Evolutionary conservation across 2,329 filamentous ascomycete species (phyloP).

Genomic region (Coleophoma cylindrospora): DNA sequence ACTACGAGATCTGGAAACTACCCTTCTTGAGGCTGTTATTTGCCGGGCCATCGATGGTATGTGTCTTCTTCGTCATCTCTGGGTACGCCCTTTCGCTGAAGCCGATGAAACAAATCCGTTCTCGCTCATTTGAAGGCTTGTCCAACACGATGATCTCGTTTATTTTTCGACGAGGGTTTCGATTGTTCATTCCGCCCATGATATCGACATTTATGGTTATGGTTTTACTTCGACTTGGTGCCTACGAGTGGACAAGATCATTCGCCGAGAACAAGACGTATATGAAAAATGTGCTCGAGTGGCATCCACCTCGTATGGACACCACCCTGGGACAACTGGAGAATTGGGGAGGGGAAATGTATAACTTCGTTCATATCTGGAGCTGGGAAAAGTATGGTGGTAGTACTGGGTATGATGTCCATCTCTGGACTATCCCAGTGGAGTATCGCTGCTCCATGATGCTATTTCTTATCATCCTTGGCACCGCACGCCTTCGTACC

Average conservation of each 20-base stretch:
- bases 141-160: conserved; percentile 33
- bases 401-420: conserved; percentile 1
- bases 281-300: not conserved
- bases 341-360: not conserved
- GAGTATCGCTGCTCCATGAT: conserved; percentile 3
- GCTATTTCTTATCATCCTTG: conserved; percentile 3
- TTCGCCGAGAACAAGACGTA: conserved; percentile 12
- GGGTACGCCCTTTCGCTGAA: conserved; percentile 37
- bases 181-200: conserved; percentile 35
- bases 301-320: not conserved
- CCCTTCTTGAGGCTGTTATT: conserved; percentile 33
- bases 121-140: conserved; percentile 26
- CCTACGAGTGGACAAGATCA: conserved; percentile 21
- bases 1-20: conserved; percentile 28
- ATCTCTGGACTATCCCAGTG: conserved; percentile 7
- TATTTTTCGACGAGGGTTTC: conserved; percentile 35
- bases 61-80: conserved; percentile 42
- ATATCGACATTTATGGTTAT: conserved; percentile 33
- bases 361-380: conserved; percentile 18
- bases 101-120: conserved; percentile 30
- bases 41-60: conserved; percentile 36
- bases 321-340: not conserved
- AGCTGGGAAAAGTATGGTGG: not conserved
- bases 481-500: not conserved
- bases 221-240: conserved; percentile 22